Evolutionary conservation across 768 basidiomycete species (phyloP).

Genomic region (Tulasnella sp.): DNA sequence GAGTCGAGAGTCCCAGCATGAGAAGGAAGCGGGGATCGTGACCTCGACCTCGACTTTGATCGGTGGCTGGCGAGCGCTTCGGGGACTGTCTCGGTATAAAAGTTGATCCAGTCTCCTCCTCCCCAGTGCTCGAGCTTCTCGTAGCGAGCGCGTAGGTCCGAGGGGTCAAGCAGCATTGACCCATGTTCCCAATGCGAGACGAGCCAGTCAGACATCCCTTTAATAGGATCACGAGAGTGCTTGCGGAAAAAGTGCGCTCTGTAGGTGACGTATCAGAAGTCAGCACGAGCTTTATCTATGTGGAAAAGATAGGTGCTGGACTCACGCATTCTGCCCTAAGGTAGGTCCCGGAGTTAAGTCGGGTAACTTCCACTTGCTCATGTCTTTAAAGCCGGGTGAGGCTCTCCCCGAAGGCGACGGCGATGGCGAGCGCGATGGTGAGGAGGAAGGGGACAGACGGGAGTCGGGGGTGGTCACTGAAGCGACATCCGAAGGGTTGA

Average conservation of each 20-base stretch:
- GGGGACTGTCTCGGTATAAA: constrained; percentile 40
- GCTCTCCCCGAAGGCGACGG: neutral
- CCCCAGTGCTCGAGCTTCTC: constrained; percentile 35
- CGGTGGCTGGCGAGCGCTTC: neutral
- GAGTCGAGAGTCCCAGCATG: neutral
- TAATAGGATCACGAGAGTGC: constrained; percentile 41
- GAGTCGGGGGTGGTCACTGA: neutral
- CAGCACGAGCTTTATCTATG: neutral
- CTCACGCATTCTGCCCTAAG: neutral
- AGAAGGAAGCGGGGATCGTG: neutral
- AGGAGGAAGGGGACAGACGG: neutral
- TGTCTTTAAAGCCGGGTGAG: neutral
- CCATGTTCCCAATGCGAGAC: constrained; percentile 49
- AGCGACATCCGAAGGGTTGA: neutral
- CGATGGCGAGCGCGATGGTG: neutral
- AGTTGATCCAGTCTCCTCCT: constrained; percentile 42
- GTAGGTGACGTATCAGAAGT: neutral
- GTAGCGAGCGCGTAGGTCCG: constrained; percentile 40
- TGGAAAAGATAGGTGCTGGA: neutral
- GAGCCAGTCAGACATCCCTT: constrained; percentile 39
- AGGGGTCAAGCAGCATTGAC: constrained; percentile 45
- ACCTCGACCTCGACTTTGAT: neutral
- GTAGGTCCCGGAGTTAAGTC: constrained; percentile 10
- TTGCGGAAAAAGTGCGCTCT: constrained; percentile 38
- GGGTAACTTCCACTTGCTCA: neutral